These are phyloP conservation scores for Spinacia oleracea DNA, from an alignment of 179 eudicot genomes.

Conservation along the genomic window DNA sequence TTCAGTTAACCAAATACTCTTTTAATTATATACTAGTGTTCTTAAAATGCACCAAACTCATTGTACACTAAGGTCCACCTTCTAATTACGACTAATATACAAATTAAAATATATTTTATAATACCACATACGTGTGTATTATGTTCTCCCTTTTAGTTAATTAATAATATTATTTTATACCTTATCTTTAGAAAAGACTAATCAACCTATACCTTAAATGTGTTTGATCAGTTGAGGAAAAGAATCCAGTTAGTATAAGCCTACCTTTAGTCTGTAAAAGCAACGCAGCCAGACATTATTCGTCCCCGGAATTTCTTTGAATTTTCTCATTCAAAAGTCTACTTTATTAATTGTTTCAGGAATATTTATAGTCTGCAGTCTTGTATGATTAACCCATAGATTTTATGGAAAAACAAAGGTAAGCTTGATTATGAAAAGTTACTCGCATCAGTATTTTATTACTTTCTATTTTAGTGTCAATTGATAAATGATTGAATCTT, in stretches of 20 bases:
- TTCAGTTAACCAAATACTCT: no score
- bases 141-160: neutral
- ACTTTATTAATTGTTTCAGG: neutral
- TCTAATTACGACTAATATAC: no score
- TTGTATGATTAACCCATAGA: neutral
- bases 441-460: no score
- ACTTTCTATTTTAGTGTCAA: no score
- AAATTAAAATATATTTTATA: neutral
- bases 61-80: no score
- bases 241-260: neutral
- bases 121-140: neutral
- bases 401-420: neutral
- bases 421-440: no score
- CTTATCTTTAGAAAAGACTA: neutral
- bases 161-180: neutral
- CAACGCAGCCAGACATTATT: neutral
- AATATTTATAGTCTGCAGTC: neutral
- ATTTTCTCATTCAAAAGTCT: neutral
- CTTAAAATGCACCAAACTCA: no score
- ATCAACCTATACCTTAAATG: neutral
- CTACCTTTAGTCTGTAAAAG: neutral
- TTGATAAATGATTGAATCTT: neutral
- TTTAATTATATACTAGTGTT: no score
- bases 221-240: slow-evolving; percentile 5
- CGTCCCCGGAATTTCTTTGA: neutral